phyloP scores from a whole-genome alignment of 805 yeast genomes.

The Huiozyma sinensis region DNA sequence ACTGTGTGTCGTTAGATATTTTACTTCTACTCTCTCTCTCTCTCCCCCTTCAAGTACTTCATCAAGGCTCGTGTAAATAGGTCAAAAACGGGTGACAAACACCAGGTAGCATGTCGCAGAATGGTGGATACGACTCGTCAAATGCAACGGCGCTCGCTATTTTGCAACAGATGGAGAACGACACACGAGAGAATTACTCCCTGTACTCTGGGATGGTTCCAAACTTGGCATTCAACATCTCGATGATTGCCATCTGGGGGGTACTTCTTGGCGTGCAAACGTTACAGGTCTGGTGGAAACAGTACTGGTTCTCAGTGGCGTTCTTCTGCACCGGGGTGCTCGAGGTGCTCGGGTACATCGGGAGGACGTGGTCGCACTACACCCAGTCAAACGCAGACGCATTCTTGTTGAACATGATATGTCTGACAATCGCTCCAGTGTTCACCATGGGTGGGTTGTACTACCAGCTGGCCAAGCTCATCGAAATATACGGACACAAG shows the following conservation, averaged over 20 bases:
- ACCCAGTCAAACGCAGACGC: constrained; percentile 28
- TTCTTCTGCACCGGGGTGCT: constrained; percentile 45
- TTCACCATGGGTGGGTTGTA: constrained; percentile 80
- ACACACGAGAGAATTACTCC: constrained; percentile 16
- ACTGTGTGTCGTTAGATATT: too few relatives aligned
- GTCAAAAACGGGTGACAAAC: too few relatives aligned
- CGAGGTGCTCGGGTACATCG: constrained; percentile 61
- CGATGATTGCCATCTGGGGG: constrained; percentile 46
- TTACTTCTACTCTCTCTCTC: too few relatives aligned
- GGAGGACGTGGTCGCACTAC: constrained; percentile 39
- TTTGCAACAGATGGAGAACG: constrained; percentile 27
- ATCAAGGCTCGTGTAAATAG: too few relatives aligned
- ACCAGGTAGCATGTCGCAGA: too few relatives aligned
- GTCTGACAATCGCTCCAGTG: constrained; percentile 71
- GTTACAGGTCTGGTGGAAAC: constrained; percentile 37
- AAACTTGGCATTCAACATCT: constrained; percentile 44
- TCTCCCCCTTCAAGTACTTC: too few relatives aligned
- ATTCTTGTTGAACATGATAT: constrained; percentile 54
- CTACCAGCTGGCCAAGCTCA: constrained; percentile 54
- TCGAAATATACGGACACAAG: constrained; percentile 47
- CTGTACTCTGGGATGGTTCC: constrained; percentile 39
- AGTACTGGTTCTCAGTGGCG: constrained; percentile 57
- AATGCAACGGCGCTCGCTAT: constrained; percentile 35
- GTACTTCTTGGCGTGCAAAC: constrained; percentile 35
- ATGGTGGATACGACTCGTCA: too few relatives aligned